Evolutionary conservation across 2,329 filamentous ascomycete genomes (phyloP).

Genomic region (Aspergillus sp.): DNA sequence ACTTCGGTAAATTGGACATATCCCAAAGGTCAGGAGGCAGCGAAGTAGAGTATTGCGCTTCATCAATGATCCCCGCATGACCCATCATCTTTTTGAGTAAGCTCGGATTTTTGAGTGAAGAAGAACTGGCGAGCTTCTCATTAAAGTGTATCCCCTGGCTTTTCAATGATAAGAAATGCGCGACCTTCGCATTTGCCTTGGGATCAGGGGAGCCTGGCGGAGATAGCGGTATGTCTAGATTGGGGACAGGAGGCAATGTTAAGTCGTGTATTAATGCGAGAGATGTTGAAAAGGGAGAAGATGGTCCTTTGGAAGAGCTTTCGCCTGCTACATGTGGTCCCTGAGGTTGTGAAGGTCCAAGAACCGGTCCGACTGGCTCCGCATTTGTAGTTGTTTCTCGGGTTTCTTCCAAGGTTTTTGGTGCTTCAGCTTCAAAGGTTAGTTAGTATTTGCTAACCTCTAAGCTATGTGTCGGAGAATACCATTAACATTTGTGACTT

Average conservation of each 20-base stretch:
- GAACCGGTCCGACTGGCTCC: constrained; percentile 22
- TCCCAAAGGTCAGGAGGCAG: constrained; percentile 38
- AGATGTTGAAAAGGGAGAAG: constrained; percentile 45
- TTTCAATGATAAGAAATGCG: constrained; percentile 56
- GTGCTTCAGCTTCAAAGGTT: constrained; percentile 2
- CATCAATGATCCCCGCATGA: constrained; percentile 49
- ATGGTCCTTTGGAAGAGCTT: constrained; percentile 11
- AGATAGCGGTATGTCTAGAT: constrained; percentile 40
- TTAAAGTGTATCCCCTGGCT: constrained; percentile 60
- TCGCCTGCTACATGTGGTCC: constrained; percentile 7
- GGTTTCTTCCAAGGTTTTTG: neutral
- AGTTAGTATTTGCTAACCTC: neutral
- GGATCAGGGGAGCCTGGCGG: constrained; percentile 41
- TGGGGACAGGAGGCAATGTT: constrained; percentile 44
- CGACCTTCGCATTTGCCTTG: constrained; percentile 49
- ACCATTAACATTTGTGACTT: constrained; percentile 5
- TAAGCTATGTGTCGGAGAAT: neutral
- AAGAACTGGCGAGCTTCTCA: constrained; percentile 50
- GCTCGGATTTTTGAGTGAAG: constrained; percentile 54
- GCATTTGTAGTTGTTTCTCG: constrained; percentile 4
- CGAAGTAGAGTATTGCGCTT: constrained; percentile 50
- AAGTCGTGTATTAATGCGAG: constrained; percentile 50
- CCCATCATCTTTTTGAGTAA: constrained; percentile 51
- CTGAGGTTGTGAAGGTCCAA: constrained; percentile 30
- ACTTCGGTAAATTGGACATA: constrained; percentile 30